Percentiles rank a stretch among this genome's conserved stretches.
Evolutionary conservation across 192 early-diverging fungal species (phyloP).

Genomic region (Pilobolus umbonatus): DNA sequence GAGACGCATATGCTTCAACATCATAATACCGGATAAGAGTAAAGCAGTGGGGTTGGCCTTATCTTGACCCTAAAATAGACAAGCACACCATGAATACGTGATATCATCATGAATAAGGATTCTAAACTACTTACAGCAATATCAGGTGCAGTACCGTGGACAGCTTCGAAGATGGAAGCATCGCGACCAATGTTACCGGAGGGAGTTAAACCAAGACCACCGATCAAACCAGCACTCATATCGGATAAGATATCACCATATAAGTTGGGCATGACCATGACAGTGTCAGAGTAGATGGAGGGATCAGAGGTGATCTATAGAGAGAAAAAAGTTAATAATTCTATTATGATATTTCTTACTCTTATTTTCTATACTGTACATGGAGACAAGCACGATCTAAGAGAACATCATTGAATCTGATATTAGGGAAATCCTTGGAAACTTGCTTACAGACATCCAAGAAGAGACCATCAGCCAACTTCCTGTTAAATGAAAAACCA

Average conservation of each 20-base stretch:
- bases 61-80: slow-evolving; percentile 46
- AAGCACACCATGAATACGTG: no score
- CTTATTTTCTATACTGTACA: slow-evolving; percentile 15
- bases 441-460: slow-evolving; percentile 86
- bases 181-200: slow-evolving; percentile 98
- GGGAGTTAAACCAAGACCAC: slow-evolving; percentile 94
- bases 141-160: slow-evolving; percentile 93
- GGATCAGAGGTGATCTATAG: slow-evolving; percentile 89
- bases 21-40: slow-evolving; percentile 92
- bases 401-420: slow-evolving; percentile 84
- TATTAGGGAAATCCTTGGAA: slow-evolving; percentile 81
- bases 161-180: slow-evolving; percentile 94
- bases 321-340: neutral
- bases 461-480: slow-evolving; percentile 95
- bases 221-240: slow-evolving; percentile 95
- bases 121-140: slow-evolving; percentile 62
- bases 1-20: slow-evolving; percentile 94
- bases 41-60: slow-evolving; percentile 93
- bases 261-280: slow-evolving; percentile 99
- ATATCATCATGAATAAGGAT: no score
- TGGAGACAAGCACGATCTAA: slow-evolving; percentile 89
- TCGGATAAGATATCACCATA: slow-evolving; percentile 98
- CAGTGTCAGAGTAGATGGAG: slow-evolving; percentile 76
- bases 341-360: neutral
- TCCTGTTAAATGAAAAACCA: slow-evolving; percentile 34